These are phyloP conservation scores for Solanum hybrid DNA, from an alignment of 305 asterid genomes.

Conservation along the genomic window DNA sequence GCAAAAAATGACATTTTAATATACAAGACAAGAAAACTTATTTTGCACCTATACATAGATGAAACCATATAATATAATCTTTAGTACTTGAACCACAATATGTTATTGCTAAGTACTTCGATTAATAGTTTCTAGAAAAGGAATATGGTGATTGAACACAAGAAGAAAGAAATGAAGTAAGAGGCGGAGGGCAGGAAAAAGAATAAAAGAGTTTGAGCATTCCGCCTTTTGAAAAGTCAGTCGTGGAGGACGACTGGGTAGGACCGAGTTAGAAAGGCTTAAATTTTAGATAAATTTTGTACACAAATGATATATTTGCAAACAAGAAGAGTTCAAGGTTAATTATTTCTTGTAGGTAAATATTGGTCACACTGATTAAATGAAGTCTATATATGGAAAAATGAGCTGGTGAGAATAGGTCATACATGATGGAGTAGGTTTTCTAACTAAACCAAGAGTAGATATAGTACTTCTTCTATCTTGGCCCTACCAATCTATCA, in stretches of 20 bases:
- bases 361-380: not conserved
- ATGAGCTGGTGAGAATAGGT: constrained; percentile 17
- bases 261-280: rapidly evolving
- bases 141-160: not conserved
- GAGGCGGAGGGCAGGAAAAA: not conserved
- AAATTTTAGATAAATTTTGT: not conserved
- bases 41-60: rapidly evolving
- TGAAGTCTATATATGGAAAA: not conserved
- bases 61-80: not conserved
- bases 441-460: constrained; percentile 19
- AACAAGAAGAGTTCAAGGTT: not conserved
- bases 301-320: not conserved
- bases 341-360: not conserved
- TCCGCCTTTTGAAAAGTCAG: not conserved
- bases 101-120: not conserved
- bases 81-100: not conserved
- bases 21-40: not conserved
- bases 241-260: rapidly evolving
- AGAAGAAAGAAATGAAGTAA: not conserved
- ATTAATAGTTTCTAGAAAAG: not conserved
- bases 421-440: constrained; percentile 30
- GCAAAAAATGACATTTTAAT: not conserved
- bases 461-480: not conserved
- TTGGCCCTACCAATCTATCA: not conserved
- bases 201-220: not conserved